Evolutionary conservation across 371 early-diverging fungal species (phyloP), one percentile per base, ranked within the genome.

Genomic region (Mortierella sp.): DNA sequence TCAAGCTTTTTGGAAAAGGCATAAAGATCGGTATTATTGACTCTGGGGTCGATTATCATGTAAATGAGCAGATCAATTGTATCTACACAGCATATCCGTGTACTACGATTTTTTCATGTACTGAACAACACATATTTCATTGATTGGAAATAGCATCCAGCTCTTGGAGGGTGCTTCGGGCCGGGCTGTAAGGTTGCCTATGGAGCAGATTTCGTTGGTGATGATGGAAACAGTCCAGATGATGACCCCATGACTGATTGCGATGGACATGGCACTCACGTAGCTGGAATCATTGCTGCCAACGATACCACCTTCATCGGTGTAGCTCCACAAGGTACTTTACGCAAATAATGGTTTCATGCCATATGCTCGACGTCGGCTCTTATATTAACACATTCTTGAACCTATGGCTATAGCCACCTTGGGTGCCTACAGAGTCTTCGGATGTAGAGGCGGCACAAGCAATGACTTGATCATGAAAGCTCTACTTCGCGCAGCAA

Each of bases 141-240:
- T 40, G 4, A 19, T 8, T 51, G 19, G 3, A 15, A 40, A 5
- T 45, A 78, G 68, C 89, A 89, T 70, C 87, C 88, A 1, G 87
- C 89, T 23, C 76, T 89, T n/a, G 89, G 89, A 54, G 88, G 91
- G 13, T 86, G 92, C 54, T 91, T 91, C 62, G 93, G 93, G 8
- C 76, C 77, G 12, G 85, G 86, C n/a, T 86, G 75, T 71, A 91
- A 90, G 68, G 88, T 93, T 15, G 77, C 75, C 4, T 86, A 81
- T 40, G 93, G 92, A 32, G 82, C 83, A 34, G 92, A 93, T 68
- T 82, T 93, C 29, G 89, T 89, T 13, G 89, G 90, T 57, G 86
- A 89, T 43, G 70, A 82, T 28, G 76, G 74, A n/a, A 60, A 47
- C 0, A 69, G 64, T 22, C 82, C 89, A 6, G 89, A 85, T 35